Percentiles rank a stretch among this genome's conserved stretches.
Evolutionary conservation across 805 yeast genomes (phyloP).

Genomic region (Candida michaelii): DNA sequence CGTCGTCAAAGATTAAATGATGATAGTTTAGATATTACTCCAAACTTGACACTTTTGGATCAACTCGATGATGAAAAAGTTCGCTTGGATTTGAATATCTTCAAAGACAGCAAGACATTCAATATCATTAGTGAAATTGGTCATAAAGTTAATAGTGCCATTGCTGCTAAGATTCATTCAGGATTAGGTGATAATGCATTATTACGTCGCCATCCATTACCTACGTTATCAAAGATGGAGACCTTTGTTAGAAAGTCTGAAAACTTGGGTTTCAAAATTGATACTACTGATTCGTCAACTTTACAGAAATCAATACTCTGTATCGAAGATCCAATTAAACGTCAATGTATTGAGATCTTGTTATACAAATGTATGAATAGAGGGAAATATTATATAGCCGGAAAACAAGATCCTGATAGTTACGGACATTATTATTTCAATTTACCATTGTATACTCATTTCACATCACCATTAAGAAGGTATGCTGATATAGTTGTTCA

Average conservation of each 20-base stretch:
- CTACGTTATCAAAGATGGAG: conserved; percentile 78
- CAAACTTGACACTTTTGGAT: conserved; percentile 65
- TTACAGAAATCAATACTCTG: conserved; percentile 68
- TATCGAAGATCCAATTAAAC: conserved; percentile 58
- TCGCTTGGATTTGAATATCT: conserved; percentile 68
- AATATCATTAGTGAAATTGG: conserved; percentile 71
- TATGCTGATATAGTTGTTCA: conserved; percentile 93
- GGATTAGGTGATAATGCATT: conserved; percentile 78
- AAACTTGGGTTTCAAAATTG: conserved; percentile 65
- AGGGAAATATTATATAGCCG: conserved; percentile 87
- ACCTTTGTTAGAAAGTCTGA: conserved; percentile 71
- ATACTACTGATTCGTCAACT: conserved; percentile 69
- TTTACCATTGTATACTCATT: conserved; percentile 85
- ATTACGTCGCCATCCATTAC: conserved; percentile 83
- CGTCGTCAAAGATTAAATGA: conserved; percentile 65
- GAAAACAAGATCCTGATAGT: conserved; percentile 76
- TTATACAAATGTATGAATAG: conserved; percentile 79
- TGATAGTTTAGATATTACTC: conserved; percentile 44
- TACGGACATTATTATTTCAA: conserved; percentile 80
- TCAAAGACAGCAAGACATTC: conserved; percentile 56
- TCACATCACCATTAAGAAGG: conserved; percentile 88
- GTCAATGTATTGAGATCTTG: conserved; percentile 76
- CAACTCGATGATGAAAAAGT: conserved; percentile 85
- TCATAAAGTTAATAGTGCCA: conserved; percentile 77
- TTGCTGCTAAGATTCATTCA: conserved; percentile 78